Evolutionary conservation across 1,139 yeast species (phyloP), one percentile per base, ranked within the genome.

Genomic region (Debaryomyces sp.): DNA sequence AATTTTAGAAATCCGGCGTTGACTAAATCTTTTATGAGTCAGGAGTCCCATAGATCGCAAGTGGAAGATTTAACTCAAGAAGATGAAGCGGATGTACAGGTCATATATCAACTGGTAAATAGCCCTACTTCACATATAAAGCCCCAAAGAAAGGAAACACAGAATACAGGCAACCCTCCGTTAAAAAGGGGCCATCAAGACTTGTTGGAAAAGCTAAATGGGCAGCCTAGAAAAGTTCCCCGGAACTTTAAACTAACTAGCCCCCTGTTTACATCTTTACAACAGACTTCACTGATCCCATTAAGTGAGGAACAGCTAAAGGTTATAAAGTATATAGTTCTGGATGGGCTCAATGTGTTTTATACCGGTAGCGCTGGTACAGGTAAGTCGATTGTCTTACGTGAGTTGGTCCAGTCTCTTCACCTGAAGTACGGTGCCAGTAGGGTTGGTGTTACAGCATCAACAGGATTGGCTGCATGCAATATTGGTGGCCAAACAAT

Each of bases 391-490:
- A 85, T 85, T 17, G 79, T 91, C 9, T 69, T 91, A 45, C 72
- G 79, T 43, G 80, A 81, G 37, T 69, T 91, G 32, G 88, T 90
- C 18, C 61, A 65, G 10, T 63, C 69, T 15, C 64, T 71, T 5
- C 67, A 73, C 41, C 63, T 72, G 47, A 62, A 56, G 21, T 64
- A 68, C 55, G 81, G 82, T 1, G 59, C 66, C 2, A 73, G 72
- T 9, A 67, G 73, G 0, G 87, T 91, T 2, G 96, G 94, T 0
- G 83, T 91, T 2, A 87, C 96, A 1, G 97, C 97, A 0, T 88
- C 96, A 0, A 90, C 97, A 0, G 98, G 97, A 1, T 69, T 91
- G 56, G 97, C 97, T 0, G 97, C 96, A 0, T 82, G 89, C 39
- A 89, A 87, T 59, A 85, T 91, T 57, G 94, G 91, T 1, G 97